Conservation (phyloP, 345 rosid species). For the Angophora floribunda region DNA sequence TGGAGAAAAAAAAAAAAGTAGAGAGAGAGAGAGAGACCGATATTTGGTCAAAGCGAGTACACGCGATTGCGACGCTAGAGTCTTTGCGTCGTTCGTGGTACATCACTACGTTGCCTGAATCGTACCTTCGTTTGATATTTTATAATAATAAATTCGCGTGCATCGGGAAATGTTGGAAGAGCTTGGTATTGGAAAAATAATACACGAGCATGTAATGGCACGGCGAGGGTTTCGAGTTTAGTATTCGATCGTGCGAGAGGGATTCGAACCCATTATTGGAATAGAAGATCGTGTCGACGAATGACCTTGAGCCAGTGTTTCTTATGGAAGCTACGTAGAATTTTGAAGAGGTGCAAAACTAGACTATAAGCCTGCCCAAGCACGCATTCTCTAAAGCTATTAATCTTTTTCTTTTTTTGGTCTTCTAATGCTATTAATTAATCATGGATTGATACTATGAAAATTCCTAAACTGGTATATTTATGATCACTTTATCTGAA, state of each 20-base stretch:
- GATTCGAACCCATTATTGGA: background rate
- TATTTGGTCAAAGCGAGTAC: background rate
- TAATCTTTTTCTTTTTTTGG: too few species aligned
- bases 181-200: background rate
- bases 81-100: background rate
- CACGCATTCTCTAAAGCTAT: background rate
- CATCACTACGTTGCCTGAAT: background rate
- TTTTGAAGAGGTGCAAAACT: background rate
- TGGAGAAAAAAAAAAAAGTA: background rate
- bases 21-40: background rate
- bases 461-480: too few species aligned
- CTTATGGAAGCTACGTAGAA: background rate
- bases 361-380: background rate
- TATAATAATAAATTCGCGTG: background rate
- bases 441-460: too few species aligned
- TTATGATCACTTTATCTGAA: too few species aligned
- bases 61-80: background rate
- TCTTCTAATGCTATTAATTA: too few species aligned
- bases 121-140: background rate
- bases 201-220: background rate
- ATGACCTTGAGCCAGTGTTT: background rate
- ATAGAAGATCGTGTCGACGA: background rate
- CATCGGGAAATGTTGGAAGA: background rate
- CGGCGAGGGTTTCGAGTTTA: background rate
- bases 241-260: background rate